These are phyloP conservation scores for Nannizzia gypsea DNA, from an alignment of 2,329 filamentous ascomycete genomes.

Conservation along the genomic window DNA sequence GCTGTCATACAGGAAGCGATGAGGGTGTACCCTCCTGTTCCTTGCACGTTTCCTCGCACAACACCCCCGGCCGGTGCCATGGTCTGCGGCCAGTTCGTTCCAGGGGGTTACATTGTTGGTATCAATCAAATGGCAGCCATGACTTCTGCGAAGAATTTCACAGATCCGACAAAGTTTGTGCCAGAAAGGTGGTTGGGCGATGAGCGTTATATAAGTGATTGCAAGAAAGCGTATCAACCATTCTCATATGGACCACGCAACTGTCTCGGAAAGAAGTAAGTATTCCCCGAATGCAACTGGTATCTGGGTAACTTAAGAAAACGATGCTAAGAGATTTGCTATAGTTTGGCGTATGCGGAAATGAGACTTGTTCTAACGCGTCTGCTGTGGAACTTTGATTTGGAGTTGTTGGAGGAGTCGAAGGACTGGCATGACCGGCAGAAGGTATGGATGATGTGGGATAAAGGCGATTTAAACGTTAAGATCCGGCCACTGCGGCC, in stretches of 20 bases:
- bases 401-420: constrained; percentile 13
- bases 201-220: constrained; percentile 8
- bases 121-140: background rate
- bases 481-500: background rate
- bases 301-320: background rate
- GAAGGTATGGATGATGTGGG: background rate
- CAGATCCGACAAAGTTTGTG: constrained; percentile 14
- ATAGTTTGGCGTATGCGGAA: constrained; percentile 16
- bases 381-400: constrained; percentile 18
- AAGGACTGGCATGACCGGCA: constrained; percentile 12
- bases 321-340: background rate
- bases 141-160: constrained; percentile 16
- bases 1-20: background rate
- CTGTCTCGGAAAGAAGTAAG: constrained; percentile 16
- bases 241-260: constrained; percentile 14
- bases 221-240: constrained; percentile 13
- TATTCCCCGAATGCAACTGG: background rate
- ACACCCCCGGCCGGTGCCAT: background rate
- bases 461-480: background rate
- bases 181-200: constrained; percentile 17
- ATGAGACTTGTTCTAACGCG: constrained; percentile 16
- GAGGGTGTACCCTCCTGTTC: background rate
- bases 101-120: background rate
- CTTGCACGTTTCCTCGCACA: background rate
- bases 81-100: background rate